Evolutionary conservation across 176 grass and related monocot species (phyloP).

Genomic region (Juncus effusus): DNA sequence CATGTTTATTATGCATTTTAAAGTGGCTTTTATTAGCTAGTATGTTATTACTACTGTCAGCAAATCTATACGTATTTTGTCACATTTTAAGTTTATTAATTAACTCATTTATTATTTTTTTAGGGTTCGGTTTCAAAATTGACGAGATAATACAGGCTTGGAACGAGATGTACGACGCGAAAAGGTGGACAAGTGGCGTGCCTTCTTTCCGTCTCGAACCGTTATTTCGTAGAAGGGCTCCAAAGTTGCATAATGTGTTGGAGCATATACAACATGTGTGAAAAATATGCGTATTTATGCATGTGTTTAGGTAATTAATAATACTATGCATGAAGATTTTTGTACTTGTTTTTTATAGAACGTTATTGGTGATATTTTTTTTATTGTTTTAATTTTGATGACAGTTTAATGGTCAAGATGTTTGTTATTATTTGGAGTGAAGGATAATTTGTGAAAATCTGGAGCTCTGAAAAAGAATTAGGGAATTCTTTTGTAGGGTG

Average conservation of each 20-base stretch:
- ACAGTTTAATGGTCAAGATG: constrained; percentile 1
- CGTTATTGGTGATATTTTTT: not conserved
- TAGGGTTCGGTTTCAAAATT: constrained; percentile 66
- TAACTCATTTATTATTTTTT: constrained; percentile 30
- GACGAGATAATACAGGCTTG: constrained; percentile 73
- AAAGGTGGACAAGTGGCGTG: constrained; percentile 48
- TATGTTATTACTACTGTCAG: constrained; percentile 6
- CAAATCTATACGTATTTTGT: constrained; percentile 11
- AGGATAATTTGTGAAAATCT: constrained; percentile 20
- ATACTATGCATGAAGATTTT: not conserved
- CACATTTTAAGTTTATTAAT: constrained; percentile 1
- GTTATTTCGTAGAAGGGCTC: constrained; percentile 50
- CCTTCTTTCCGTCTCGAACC: constrained; percentile 48
- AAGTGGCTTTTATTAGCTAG: not conserved
- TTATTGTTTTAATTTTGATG: constrained; percentile 17
- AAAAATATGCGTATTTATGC: constrained; percentile 17
- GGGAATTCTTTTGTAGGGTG: constrained; percentile 20
- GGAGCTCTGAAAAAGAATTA: constrained; percentile 10
- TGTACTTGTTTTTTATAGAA: not conserved
- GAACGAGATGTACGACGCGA: constrained; percentile 71
- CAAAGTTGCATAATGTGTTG: constrained; percentile 57
- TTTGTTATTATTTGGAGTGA: constrained; percentile 17
- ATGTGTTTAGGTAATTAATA: constrained; percentile 13
- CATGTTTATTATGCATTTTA: not conserved
- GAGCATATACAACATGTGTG: constrained; percentile 49